Evolutionary conservation across 352 stramenopile genomes (phyloP).

Genomic region (Phytophthora boehmeriae): DNA sequence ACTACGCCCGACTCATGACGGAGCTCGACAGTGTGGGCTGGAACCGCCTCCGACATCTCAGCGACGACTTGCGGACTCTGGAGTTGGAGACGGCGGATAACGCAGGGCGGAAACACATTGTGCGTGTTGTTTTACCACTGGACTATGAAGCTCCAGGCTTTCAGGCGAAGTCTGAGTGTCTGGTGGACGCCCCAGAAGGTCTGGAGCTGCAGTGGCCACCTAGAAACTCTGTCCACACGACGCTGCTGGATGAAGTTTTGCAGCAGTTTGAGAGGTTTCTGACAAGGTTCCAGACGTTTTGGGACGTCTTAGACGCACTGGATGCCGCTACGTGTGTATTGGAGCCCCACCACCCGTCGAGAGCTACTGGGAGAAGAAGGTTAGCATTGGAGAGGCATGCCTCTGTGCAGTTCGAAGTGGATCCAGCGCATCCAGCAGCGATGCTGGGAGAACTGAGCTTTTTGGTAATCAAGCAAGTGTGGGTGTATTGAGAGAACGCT

Average conservation of each 20-base stretch:
- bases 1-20: conserved; percentile 66
- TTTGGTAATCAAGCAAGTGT: conserved; percentile 76
- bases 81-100: conserved; percentile 59
- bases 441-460: conserved; percentile 69
- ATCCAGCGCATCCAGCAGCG: conserved; percentile 40
- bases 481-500: conserved; percentile 55
- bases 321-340: conserved; percentile 77
- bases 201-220: conserved; percentile 50
- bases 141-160: conserved; percentile 34
- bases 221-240: not conserved
- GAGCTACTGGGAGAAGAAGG: conserved; percentile 62
- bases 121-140: conserved; percentile 49
- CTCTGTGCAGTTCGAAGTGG: conserved; percentile 79
- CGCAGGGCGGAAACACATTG: conserved; percentile 42
- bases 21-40: conserved; percentile 73
- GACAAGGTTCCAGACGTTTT: conserved; percentile 74
- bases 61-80: conserved; percentile 58
- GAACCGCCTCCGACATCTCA: conserved; percentile 54
- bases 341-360: conserved; percentile 71
- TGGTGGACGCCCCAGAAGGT: conserved; percentile 62
- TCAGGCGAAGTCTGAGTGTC: conserved; percentile 15
- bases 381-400: conserved; percentile 70
- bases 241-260: conserved; percentile 39
- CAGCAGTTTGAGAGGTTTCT: conserved; percentile 65
- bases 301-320: conserved; percentile 77